Percentiles rank a stretch among this genome's conserved stretches.
Evolutionary conservation across 2,329 filamentous ascomycete genomes (phyloP).

Genomic region (Leptographium galeiforme): DNA sequence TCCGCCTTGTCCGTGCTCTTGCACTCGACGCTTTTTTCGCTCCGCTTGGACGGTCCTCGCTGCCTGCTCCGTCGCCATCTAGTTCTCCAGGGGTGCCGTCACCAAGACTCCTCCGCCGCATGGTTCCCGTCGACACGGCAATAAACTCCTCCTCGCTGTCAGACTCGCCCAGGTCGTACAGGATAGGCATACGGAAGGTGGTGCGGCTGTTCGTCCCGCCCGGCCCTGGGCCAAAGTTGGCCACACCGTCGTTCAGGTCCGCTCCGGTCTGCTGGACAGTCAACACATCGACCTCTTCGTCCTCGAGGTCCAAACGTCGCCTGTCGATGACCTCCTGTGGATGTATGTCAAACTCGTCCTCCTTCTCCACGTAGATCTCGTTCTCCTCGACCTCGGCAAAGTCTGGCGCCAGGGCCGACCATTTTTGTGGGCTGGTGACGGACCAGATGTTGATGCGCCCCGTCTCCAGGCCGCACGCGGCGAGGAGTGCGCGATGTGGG

Average conservation of each 20-base stretch:
- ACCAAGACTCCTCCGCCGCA: slow-evolving; percentile 72
- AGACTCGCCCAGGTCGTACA: slow-evolving; percentile 85
- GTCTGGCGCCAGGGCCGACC: slow-evolving; percentile 92
- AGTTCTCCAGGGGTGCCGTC: slow-evolving; percentile 41
- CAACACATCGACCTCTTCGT: slow-evolving; percentile 85
- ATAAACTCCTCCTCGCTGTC: slow-evolving; percentile 88
- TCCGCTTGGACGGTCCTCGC: slow-evolving; percentile 18
- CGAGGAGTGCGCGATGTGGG: slow-evolving; percentile 72
- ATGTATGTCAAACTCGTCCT: slow-evolving; percentile 98
- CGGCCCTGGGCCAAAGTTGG: neutral
- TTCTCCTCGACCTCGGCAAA: slow-evolving; percentile 98
- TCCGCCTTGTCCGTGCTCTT: slow-evolving; percentile 24
- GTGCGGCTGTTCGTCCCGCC: neutral
- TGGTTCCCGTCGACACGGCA: slow-evolving; percentile 60
- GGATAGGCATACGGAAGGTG: slow-evolving; percentile 78
- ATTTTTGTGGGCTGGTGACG: slow-evolving; percentile 86
- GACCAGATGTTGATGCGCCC: slow-evolving; percentile 94
- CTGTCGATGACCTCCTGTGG: slow-evolving; percentile 90
- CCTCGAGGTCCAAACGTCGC: slow-evolving; percentile 76
- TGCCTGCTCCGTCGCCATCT: slow-evolving; percentile 23
- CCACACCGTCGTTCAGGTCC: slow-evolving; percentile 29
- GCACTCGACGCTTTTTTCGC: slow-evolving; percentile 16
- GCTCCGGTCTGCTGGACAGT: slow-evolving; percentile 56
- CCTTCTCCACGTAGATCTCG: slow-evolving; percentile 85
- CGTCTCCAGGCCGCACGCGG: slow-evolving; percentile 83